Conservation (phyloP, 352 stramenopile genomes). For the Thalassiosira delicatula region DNA sequence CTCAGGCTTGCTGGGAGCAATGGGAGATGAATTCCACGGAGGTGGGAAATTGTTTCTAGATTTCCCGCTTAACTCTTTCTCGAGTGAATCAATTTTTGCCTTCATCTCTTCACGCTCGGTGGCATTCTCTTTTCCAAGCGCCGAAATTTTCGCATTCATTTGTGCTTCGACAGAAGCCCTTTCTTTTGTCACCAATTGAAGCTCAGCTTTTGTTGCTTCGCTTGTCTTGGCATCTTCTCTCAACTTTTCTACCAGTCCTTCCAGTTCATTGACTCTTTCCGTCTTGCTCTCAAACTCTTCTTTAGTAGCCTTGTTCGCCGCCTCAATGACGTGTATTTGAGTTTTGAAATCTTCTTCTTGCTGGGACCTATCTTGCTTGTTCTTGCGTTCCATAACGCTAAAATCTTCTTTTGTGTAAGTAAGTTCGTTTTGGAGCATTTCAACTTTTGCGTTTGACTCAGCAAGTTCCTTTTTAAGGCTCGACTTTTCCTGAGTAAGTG, state of each 20-base stretch:
- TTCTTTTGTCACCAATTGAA: conserved; percentile 10
- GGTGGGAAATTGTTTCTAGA: no score
- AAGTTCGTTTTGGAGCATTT: conserved; percentile 37
- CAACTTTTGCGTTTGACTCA: conserved; percentile 19
- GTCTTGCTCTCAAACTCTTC: conserved; percentile 16
- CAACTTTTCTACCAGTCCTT: conserved; percentile 5
- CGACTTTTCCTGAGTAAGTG: conserved; percentile 23
- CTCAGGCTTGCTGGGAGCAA: no score
- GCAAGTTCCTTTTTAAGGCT: conserved; percentile 16
- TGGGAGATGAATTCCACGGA: conserved; percentile 8
- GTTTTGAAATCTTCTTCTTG: conserved; percentile 7
- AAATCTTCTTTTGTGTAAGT: conserved; percentile 3
- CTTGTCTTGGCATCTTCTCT: conserved; percentile 5
- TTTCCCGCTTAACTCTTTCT: no score
- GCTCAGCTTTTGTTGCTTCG: conserved; percentile 6
- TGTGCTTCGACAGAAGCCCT: no score
- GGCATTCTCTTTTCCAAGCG: no score
- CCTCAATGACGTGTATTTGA: conserved; percentile 1
- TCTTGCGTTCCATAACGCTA: conserved; percentile 8
- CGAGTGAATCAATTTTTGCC: conserved; percentile 27
- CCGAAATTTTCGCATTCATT: no score
- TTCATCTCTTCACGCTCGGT: conserved; percentile 23
- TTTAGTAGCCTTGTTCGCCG: conserved; percentile 12
- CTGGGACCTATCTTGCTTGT: conserved; percentile 1
- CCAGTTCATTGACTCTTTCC: conserved; percentile 19